Evolutionary conservation across 345 rosid species (phyloP), one percentile per base, ranked within the genome.

Genomic region (Garcia nutans): DNA sequence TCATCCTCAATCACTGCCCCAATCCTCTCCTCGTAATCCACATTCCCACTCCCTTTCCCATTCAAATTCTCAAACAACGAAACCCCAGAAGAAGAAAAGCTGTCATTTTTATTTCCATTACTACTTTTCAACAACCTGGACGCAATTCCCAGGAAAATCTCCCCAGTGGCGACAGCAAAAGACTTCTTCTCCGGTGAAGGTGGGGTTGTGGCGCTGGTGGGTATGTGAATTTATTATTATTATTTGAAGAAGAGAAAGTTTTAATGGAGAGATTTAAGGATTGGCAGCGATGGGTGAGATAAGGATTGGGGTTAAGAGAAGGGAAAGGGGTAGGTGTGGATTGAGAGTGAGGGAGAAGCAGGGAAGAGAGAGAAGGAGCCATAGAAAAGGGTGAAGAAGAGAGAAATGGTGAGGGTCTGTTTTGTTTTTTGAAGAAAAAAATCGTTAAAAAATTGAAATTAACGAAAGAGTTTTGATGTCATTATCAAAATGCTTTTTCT

Each of bases 141-240:
- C 11, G 97, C 92, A 37, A 96, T 82, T 44, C 90, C 92, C 66
- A 90, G 71, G 86, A 93, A 91, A 28, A 96, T 44, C 75, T 90
- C 98, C 1, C 96, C 96, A 10, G 94, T 90, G 50, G 84, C 89
- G 80, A 33, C 22, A n/a, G n/a, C n/a, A n/a, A n/a, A n/a, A n/a
- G n/a, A n/a, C n/a, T n/a, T n/a, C n/a, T n/a, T n/a, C n/a, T n/a
- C n/a, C n/a, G n/a, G n/a, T n/a, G n/a, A n/a, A n/a, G n/a, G n/a
- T n/a, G n/a, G n/a, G n/a, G n/a, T n/a, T n/a, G n/a, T n/a, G n/a
- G n/a, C n/a, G n/a, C n/a, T n/a, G n/a, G n/a, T n/a, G n/a, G n/a
- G n/a, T n/a, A n/a, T n/a, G n/a, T n/a, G n/a, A n/a, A n/a, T n/a
- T n/a, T n/a, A n/a, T n/a, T n/a, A n/a, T n/a, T n/a, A n/a, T n/a